A percentile compares a stretch with the other conserved stretches of the same genome.
These are phyloP conservation scores for Solanum hybrid DNA, from an alignment of 305 asterid species.

Conservation along the genomic window DNA sequence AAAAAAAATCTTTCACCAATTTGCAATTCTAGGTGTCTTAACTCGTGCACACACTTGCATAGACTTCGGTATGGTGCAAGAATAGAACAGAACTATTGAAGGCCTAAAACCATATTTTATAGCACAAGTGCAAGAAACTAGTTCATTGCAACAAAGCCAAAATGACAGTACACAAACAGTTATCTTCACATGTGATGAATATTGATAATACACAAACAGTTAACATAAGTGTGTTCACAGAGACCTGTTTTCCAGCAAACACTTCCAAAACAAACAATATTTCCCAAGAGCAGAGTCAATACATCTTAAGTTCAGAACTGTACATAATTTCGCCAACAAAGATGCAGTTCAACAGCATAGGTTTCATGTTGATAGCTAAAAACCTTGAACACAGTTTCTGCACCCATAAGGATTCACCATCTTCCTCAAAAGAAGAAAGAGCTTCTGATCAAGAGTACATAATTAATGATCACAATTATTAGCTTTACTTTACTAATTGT, in stretches of 20 bases:
- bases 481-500: not conserved
- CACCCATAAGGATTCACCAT: conserved; percentile 2
- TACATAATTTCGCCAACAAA: not conserved
- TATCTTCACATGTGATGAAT: not conserved
- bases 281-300: not conserved
- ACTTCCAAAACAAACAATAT: not conserved
- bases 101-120: not conserved
- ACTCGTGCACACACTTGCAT: not conserved
- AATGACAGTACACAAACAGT: not conserved
- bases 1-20: not conserved
- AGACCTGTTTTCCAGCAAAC: not conserved
- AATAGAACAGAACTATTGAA: not conserved
- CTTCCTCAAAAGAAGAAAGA: conserved; percentile 83
- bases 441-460: conserved; percentile 46
- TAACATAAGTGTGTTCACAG: not conserved
- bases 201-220: not conserved
- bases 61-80: not conserved
- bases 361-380: not conserved
- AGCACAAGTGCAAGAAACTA: not conserved
- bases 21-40: not conserved
- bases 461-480: not conserved
- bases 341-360: not conserved
- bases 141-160: not conserved
- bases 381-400: not conserved
- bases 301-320: not conserved